Base-by-base conservation (phyloP, 2,329 filamentous ascomycete genomes). In the Microdochium paspali region DNA sequence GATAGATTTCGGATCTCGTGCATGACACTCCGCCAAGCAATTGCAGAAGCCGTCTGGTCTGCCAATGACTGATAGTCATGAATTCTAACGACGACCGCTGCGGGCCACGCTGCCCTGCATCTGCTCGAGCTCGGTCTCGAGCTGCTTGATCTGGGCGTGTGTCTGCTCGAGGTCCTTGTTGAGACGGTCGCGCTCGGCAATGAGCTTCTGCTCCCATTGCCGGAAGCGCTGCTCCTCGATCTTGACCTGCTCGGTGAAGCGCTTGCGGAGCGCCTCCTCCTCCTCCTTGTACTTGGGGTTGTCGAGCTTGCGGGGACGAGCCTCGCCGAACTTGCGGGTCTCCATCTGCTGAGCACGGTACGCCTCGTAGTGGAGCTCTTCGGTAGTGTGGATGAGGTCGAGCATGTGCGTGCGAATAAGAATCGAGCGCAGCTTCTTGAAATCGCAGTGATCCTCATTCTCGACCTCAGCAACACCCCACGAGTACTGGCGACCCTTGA, bases 251-350 rank as follows among this genome's bases (percentile, higher is more conserved):
- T 98, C 93, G 59, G 93, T 98, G 74, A 98, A 98, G 60, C 94
- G 84, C 84, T 98, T 98, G 73, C 93, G 85, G 56, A 98, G 83
- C 53, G 88, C 87, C 79, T 98, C 93, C 67, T 98, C 93, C 72
- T 98, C 93, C 70, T 98, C 93, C 82, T 98, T 98, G 82, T 97
- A 98, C 79, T 98, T 98, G 73, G 93, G 93, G 79, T 98, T 98
- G 76, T 98, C 93, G 61, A 98, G 79, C 82, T 98, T 98, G 71
- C 91, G 81, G 59, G 93, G 93, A 57, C 91, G 84, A 50, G 90
- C 91, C 76, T 98, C 94, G 71, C 93, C 93, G 60, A 98, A 97
- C 74, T 98, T 98, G 73, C 93, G 84, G 45, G 93, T 98, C 79
- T 98, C 93, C 93, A 98, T 98, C 74, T 98, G 94, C 71, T 95